A percentile compares a stretch with the other conserved stretches of the same genome.
Evolutionary conservation across 305 asterid species (phyloP).

Genomic region (Plantago coronopus): DNA sequence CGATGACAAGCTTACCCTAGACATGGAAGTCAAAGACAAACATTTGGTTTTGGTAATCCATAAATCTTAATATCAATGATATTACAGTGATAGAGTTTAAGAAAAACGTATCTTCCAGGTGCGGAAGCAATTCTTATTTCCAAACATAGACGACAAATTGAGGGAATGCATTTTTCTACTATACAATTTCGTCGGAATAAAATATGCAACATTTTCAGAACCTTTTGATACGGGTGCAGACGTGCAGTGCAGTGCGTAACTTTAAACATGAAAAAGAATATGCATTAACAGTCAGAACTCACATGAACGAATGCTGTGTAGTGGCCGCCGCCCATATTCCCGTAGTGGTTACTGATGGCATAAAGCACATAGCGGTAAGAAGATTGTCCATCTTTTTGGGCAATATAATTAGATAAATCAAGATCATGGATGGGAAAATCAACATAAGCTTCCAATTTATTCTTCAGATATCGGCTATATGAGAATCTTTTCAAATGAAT

Average conservation of each 20-base stretch:
- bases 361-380: conserved; percentile 69
- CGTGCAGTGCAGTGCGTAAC: background rate
- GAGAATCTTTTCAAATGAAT: conserved; percentile 93
- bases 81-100: too few relatives aligned
- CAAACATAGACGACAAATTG: background rate
- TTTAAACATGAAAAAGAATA: conserved; percentile 9
- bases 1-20: too few relatives aligned
- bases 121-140: too few relatives aligned
- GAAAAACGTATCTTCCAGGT: too few relatives aligned
- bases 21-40: too few relatives aligned
- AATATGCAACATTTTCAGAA: too few relatives aligned
- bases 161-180: background rate
- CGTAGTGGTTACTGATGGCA: conserved; percentile 92
- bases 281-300: conserved; percentile 28
- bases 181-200: too few relatives aligned
- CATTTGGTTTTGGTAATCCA: too few relatives aligned
- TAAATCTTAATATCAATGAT: too few relatives aligned
- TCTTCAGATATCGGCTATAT: conserved; percentile 64
- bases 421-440: conserved; percentile 85
- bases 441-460: conserved; percentile 81
- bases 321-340: conserved; percentile 97
- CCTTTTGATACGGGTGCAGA: background rate
- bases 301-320: conserved; percentile 87
- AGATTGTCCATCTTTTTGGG: conserved; percentile 48
- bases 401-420: conserved; percentile 61